Evolutionary conservation across 768 basidiomycete species (phyloP).

Genomic region (Pleurotus djamor): DNA sequence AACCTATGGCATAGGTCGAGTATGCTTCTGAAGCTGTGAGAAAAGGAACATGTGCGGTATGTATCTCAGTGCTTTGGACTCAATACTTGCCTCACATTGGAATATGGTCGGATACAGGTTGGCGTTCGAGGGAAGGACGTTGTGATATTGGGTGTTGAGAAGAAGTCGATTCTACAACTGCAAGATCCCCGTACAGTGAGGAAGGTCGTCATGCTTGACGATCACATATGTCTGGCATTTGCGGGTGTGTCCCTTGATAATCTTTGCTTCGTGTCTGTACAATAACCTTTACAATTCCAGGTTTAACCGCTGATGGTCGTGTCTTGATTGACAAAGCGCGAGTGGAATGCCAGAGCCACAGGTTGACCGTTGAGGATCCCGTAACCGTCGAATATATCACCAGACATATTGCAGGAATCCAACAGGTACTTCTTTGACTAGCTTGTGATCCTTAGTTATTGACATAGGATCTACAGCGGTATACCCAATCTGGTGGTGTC

Average conservation of each 20-base stretch:
- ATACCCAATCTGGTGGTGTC: constrained; percentile 98
- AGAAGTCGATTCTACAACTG: constrained; percentile 96
- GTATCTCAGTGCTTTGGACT: constrained; percentile 13
- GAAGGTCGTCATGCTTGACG: constrained; percentile 98
- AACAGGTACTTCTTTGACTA: constrained; percentile 65
- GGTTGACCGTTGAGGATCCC: constrained; percentile 96
- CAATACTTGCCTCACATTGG: too few relatives aligned
- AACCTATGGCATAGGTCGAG: constrained; percentile 68
- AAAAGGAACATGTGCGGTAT: constrained; percentile 95
- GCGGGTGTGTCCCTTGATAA: constrained; percentile 56
- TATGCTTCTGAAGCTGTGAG: constrained; percentile 98
- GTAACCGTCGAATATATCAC: constrained; percentile 99
- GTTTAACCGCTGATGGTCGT: constrained; percentile 92
- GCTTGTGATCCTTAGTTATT: neutral
- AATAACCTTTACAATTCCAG: too few relatives aligned
- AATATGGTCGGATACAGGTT: constrained; percentile 49
- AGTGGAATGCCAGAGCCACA: constrained; percentile 96
- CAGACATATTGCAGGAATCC: constrained; percentile 96
- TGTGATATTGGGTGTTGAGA: constrained; percentile 97
- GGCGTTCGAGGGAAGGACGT: constrained; percentile 94
- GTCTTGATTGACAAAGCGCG: constrained; percentile 98
- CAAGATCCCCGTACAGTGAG: constrained; percentile 98
- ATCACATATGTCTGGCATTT: constrained; percentile 96
- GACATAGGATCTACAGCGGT: constrained; percentile 52
- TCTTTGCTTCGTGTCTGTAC: too few relatives aligned